Evolutionary conservation across 192 early-diverging fungal genomes (phyloP).

Genomic region (Backusella circina): DNA sequence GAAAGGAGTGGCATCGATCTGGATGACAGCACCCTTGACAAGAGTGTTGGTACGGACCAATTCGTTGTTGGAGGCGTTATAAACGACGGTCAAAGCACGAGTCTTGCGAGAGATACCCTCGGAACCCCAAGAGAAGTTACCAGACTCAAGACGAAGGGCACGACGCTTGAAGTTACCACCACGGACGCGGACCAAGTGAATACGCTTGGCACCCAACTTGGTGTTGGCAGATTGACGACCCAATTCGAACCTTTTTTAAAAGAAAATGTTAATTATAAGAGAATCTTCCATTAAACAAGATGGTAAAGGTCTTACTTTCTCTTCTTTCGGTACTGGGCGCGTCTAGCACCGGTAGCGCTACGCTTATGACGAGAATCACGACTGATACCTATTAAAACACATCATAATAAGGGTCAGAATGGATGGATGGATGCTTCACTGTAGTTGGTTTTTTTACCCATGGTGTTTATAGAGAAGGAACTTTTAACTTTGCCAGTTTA

Average conservation of each 20-base stretch:
- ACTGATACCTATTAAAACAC: conserved; percentile 81
- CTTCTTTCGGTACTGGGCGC: conserved; percentile 99
- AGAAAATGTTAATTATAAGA: neutral
- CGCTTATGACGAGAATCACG: conserved; percentile 99
- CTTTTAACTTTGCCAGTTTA: conserved; percentile 3
- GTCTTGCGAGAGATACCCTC: conserved; percentile 94
- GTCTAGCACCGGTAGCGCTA: conserved; percentile 95
- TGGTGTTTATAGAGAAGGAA: conserved; percentile 23
- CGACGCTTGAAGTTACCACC: conserved; percentile 99
- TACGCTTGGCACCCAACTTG: conserved; percentile 95
- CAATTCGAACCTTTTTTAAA: conserved; percentile 78
- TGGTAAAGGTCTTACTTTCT: conserved; percentile 66
- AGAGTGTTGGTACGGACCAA: conserved; percentile 99
- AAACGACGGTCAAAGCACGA: conserved; percentile 92
- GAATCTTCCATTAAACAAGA: neutral
- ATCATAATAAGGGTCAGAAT: neutral
- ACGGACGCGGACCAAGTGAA: conserved; percentile 94
- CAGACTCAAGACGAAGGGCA: conserved; percentile 93
- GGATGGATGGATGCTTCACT: conserved; percentile 29
- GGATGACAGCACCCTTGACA: conserved; percentile 96
- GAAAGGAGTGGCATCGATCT: conserved; percentile 99
- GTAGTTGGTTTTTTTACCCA: conserved; percentile 11
- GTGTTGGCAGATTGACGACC: conserved; percentile 98
- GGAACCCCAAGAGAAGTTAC: conserved; percentile 98
- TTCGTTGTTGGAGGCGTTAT: conserved; percentile 99